These are phyloP conservation scores for Trametes pubescens DNA, from an alignment of 1,284 basidiomycete species.

Conservation along the genomic window DNA sequence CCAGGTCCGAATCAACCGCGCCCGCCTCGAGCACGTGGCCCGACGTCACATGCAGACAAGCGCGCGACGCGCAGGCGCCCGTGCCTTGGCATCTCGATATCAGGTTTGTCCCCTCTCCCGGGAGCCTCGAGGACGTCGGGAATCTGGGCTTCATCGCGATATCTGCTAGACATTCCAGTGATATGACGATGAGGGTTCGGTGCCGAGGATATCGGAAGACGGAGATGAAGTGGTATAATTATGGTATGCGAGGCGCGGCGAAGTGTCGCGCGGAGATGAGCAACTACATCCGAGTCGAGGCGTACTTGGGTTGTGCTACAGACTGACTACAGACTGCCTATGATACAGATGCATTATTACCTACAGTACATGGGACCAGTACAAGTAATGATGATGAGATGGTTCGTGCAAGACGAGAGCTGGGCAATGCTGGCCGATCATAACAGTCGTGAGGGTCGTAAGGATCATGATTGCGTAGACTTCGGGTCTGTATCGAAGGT, in stretches of 20 bases:
- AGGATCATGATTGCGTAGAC: slow-evolving; percentile 13
- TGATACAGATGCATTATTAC: slow-evolving; percentile 11
- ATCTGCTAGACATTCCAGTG: too few relatives aligned
- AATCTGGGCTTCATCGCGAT: too few relatives aligned
- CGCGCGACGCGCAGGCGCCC: slow-evolving; percentile 2
- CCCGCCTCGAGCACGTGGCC: slow-evolving; percentile 24
- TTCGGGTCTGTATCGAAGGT: slow-evolving; percentile 20
- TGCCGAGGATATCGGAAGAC: background rate
- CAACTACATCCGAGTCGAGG: background rate
- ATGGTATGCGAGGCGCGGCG: background rate
- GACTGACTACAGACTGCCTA: slow-evolving; percentile 1
- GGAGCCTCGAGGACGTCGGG: too few relatives aligned
- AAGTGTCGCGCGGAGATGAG: background rate
- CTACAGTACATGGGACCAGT: slow-evolving; percentile 6
- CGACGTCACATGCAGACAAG: slow-evolving; percentile 30
- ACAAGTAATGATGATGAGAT: background rate
- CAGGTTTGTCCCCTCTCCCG: background rate
- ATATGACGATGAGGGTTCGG: too few relatives aligned
- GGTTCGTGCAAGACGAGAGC: too few relatives aligned
- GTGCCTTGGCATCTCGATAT: background rate
- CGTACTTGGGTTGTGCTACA: background rate
- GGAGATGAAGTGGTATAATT: background rate
- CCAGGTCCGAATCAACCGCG: slow-evolving; percentile 27
- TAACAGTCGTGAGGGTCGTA: background rate
- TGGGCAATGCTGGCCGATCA: background rate